These are phyloP conservation scores for Pachysandra terminalis DNA, from an alignment of 164 flowering plant species.

Conservation along the genomic window DNA sequence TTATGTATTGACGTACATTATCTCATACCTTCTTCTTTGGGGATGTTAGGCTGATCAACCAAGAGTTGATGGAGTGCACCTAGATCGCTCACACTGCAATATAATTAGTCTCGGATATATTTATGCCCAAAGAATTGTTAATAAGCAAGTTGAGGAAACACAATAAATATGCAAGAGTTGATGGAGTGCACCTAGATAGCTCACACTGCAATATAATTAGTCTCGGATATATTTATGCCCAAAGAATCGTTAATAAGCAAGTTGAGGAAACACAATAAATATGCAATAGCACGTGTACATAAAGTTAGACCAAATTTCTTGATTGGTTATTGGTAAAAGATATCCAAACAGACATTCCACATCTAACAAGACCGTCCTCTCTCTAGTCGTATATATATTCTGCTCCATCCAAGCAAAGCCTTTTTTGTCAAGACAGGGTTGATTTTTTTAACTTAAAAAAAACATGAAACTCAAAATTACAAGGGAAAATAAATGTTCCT, in stretches of 20 bases:
- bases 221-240: no score
- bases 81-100: constrained; percentile 53
- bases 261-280: not conserved
- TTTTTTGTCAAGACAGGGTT: no score
- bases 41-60: constrained; percentile 89
- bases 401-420: no score
- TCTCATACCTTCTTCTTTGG: constrained; percentile 61
- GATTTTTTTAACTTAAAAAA: no score
- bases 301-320: not conserved
- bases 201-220: constrained; percentile 37
- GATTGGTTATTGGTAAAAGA: no score
- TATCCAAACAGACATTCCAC: no score
- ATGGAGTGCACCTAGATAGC: constrained; percentile 57
- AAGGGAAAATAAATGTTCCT: no score
- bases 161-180: constrained; percentile 27
- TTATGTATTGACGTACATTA: not conserved
- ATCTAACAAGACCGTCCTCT: no score
- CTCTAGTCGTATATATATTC: no score
- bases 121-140: not conserved
- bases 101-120: not conserved
- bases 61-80: constrained; percentile 63
- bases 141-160: not conserved
- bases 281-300: constrained; percentile 1
- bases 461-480: no score
- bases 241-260: not conserved